These are phyloP conservation scores for Akanthomyces lecanii DNA, from an alignment of 2,329 filamentous ascomycete species.

Conservation along the genomic window DNA sequence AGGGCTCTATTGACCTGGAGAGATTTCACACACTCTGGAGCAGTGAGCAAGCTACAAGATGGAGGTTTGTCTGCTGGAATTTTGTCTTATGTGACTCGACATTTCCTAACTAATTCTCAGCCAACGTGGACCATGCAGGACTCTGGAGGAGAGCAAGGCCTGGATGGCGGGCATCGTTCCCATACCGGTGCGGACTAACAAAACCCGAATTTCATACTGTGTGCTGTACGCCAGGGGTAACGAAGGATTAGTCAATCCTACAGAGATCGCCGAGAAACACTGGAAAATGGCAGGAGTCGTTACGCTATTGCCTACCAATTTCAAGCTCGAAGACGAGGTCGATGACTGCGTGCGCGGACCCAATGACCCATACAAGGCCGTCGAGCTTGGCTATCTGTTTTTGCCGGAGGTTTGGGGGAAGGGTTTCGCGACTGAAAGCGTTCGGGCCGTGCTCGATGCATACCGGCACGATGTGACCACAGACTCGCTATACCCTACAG, in stretches of 20 bases:
- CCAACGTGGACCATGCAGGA: not conserved
- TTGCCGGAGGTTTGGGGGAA: not conserved
- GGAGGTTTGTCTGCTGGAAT: not conserved
- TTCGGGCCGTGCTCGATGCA: not conserved
- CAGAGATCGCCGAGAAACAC: not conserved
- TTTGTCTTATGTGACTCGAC: too few species aligned
- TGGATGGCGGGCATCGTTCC: slow-evolving; percentile 4
- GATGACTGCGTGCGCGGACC: too few species aligned
- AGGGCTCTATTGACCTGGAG: not conserved
- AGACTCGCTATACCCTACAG: not conserved
- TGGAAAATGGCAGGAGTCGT: not conserved
- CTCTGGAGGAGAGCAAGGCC: not conserved
- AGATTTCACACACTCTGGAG: slow-evolving; percentile 3
- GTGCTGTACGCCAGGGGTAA: not conserved
- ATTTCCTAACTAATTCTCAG: not conserved
- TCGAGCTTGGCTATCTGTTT: slow-evolving; percentile 8
- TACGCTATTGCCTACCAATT: not conserved
- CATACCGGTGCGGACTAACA: not conserved
- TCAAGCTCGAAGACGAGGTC: not conserved
- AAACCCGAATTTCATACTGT: not conserved
- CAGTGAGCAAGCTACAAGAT: not conserved
- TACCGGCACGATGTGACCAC: not conserved
- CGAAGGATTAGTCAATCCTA: not conserved
- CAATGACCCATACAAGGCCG: not conserved
- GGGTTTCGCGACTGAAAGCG: slow-evolving; percentile 6